Percentiles rank a stretch among this genome's conserved stretches.
These are phyloP conservation scores for Kodamaea derodonti DNA, from an alignment of 1,139 yeast genomes.

Conservation along the genomic window DNA sequence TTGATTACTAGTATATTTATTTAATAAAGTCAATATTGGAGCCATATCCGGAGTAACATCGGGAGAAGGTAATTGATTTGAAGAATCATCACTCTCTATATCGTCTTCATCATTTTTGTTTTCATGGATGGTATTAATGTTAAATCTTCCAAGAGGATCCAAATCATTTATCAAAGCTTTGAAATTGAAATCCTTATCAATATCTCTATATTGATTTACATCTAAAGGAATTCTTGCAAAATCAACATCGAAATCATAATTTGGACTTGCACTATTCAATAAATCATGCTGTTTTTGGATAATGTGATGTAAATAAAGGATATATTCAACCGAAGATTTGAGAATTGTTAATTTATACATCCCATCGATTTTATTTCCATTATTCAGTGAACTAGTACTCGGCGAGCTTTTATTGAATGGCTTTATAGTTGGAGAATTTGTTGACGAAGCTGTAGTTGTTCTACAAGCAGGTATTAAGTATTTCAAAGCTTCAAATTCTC, in stretches of 20 bases:
- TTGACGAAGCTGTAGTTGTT: conserved; percentile 20
- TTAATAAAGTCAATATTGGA: conserved; percentile 30
- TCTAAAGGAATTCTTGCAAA: conserved; percentile 53
- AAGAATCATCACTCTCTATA: conserved; percentile 7
- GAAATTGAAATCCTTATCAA: conserved; percentile 54
- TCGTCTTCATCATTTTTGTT: conserved; percentile 10
- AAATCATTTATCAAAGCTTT: conserved; percentile 22
- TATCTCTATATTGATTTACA: conserved; percentile 55
- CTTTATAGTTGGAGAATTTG: conserved; percentile 14
- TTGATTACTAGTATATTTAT: conserved; percentile 16
- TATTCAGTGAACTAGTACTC: conserved; percentile 12
- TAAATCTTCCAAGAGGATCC: conserved; percentile 3
- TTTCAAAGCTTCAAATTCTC: conserved; percentile 80
- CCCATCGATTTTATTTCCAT: conserved; percentile 49
- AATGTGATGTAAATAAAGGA: conserved; percentile 62
- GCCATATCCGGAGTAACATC: conserved; percentile 43
- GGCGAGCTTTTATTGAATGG: conserved; percentile 8
- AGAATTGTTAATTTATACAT: conserved; percentile 79
- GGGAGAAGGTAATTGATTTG: conserved; percentile 37
- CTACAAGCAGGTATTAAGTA: conserved; percentile 77
- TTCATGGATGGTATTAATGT: conserved; percentile 15
- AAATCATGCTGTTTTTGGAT: conserved; percentile 45
- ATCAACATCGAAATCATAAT: conserved; percentile 34
- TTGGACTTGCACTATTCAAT: conserved; percentile 15
- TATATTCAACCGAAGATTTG: conserved; percentile 78